Conservation (phyloP, 148 eudicot species). For the Cornus controversa region DNA sequence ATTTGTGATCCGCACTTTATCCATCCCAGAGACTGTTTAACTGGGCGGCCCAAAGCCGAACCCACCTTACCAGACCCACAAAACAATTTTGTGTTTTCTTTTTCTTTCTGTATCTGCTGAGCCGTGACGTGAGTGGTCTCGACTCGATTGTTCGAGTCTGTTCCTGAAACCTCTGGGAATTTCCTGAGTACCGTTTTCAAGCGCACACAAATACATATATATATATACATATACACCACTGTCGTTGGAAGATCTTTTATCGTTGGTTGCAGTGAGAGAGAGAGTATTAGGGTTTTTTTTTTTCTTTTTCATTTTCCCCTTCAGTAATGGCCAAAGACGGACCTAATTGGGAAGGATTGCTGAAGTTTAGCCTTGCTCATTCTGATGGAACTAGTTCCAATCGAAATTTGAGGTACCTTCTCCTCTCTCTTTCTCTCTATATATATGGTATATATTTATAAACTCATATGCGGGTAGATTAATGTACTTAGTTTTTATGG, state of each 20-base stretch:
- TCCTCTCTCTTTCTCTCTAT: neutral
- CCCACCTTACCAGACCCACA: too few relatives aligned
- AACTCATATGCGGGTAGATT: neutral
- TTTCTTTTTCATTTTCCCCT: neutral
- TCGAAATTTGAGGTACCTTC: slow-evolving; percentile 63
- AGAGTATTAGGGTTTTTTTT: slow-evolving; percentile 2
- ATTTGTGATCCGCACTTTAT: too few relatives aligned
- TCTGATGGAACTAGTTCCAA: slow-evolving; percentile 67
- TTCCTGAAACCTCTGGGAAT: neutral
- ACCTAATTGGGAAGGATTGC: slow-evolving; percentile 88
- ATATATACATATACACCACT: neutral
- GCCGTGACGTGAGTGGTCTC: too few relatives aligned
- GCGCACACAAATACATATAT: neutral
- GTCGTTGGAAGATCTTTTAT: neutral
- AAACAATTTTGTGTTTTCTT: too few relatives aligned
- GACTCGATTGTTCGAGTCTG: neutral
- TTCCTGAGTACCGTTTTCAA: neutral
- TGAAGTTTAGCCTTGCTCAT: slow-evolving; percentile 88
- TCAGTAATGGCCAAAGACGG: slow-evolving; percentile 56
- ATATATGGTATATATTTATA: neutral
- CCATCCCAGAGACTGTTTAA: too few relatives aligned
- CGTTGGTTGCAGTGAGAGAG: neutral
- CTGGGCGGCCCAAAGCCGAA: too few relatives aligned
- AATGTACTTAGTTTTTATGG: too few relatives aligned
- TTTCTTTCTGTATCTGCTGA: too few relatives aligned